phyloP scores from a whole-genome alignment of 768 basidiomycete genomes.

The Pleurotus tuber-regium region DNA sequence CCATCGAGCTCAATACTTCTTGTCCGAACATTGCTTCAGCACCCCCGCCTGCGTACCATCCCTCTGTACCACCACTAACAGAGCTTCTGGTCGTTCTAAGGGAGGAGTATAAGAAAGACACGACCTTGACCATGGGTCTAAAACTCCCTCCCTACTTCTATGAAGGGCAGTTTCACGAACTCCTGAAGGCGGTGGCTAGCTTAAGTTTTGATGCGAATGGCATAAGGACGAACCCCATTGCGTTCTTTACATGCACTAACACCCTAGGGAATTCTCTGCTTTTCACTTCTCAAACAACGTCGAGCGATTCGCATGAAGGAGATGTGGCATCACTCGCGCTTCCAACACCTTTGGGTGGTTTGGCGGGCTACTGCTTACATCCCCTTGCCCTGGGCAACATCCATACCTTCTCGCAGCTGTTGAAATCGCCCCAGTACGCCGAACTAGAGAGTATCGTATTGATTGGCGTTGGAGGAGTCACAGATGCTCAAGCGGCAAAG shows the following conservation, averaged over 20 bases:
- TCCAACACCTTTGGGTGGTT: slow-evolving; percentile 63
- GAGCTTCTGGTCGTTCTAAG: slow-evolving; percentile 57
- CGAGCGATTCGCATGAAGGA: too few relatives aligned
- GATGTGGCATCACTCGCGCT: slow-evolving; percentile 68
- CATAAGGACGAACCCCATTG: slow-evolving; percentile 40
- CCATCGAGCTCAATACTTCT: slow-evolving; percentile 79
- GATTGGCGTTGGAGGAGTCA: slow-evolving; percentile 85
- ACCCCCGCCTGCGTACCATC: slow-evolving; percentile 66
- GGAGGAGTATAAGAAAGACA: slow-evolving; percentile 45
- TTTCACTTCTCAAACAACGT: slow-evolving; percentile 55
- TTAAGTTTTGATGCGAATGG: slow-evolving; percentile 27
- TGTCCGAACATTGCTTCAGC: slow-evolving; percentile 74
- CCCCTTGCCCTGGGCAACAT: slow-evolving; percentile 79
- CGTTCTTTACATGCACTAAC: slow-evolving; percentile 80
- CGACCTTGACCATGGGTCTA: slow-evolving; percentile 63
- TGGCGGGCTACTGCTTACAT: slow-evolving; percentile 78
- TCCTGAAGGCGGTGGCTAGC: slow-evolving; percentile 44
- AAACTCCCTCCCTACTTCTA: slow-evolving; percentile 79
- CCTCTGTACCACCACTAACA: slow-evolving; percentile 37
- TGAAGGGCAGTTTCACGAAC: slow-evolving; percentile 54
- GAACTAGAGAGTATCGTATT: slow-evolving; percentile 51
- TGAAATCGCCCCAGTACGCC: slow-evolving; percentile 34
- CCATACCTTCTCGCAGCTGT: slow-evolving; percentile 51
- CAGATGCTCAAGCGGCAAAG: slow-evolving; percentile 49
- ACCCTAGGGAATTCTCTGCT: slow-evolving; percentile 71